These are phyloP conservation scores for Dendrothele bispora DNA, from an alignment of 768 basidiomycete species.

Conservation along the genomic window DNA sequence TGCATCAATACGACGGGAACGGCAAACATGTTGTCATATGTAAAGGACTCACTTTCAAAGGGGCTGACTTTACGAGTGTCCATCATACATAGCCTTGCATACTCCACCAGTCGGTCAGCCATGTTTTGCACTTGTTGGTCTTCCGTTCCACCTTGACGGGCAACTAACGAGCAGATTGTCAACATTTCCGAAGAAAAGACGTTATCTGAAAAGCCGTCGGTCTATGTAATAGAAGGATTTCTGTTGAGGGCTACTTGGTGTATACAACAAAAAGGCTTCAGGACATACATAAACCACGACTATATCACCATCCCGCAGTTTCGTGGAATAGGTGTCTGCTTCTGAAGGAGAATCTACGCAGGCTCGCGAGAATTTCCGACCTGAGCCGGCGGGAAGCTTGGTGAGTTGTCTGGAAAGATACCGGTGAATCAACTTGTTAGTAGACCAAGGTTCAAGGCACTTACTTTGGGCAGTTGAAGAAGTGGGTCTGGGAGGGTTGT, in stretches of 20 bases:
- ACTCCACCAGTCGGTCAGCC: constrained; percentile 71
- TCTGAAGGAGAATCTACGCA: constrained; percentile 53
- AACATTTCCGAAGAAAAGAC: constrained; percentile 72
- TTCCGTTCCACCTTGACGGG: constrained; percentile 56
- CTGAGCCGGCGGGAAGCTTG: constrained; percentile 46
- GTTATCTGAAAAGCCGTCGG: constrained; percentile 57
- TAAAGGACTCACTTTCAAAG: constrained; percentile 59
- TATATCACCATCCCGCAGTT: constrained; percentile 51
- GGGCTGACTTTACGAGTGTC: constrained; percentile 66
- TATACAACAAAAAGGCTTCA: background rate
- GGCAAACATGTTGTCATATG: background rate
- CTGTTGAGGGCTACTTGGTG: constrained; percentile 38
- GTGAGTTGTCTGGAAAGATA: constrained; percentile 48
- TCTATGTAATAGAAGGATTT: constrained; percentile 28
- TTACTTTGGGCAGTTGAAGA: constrained; percentile 57
- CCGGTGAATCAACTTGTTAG: constrained; percentile 7
- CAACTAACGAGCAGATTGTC: constrained; percentile 66
- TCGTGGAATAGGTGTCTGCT: constrained; percentile 43
- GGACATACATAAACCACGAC: constrained; percentile 46
- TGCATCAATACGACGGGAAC: background rate
- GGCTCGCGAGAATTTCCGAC: constrained; percentile 45
- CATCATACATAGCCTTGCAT: constrained; percentile 69
- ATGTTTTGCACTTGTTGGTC: constrained; percentile 65
- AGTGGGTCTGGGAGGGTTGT: constrained; percentile 50
- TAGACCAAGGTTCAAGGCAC: constrained; percentile 16